A percentile compares a stretch with the other conserved stretches of the same genome.
Conservation (phyloP, 768 basidiomycete genomes). For the Russula emetica region DNA sequence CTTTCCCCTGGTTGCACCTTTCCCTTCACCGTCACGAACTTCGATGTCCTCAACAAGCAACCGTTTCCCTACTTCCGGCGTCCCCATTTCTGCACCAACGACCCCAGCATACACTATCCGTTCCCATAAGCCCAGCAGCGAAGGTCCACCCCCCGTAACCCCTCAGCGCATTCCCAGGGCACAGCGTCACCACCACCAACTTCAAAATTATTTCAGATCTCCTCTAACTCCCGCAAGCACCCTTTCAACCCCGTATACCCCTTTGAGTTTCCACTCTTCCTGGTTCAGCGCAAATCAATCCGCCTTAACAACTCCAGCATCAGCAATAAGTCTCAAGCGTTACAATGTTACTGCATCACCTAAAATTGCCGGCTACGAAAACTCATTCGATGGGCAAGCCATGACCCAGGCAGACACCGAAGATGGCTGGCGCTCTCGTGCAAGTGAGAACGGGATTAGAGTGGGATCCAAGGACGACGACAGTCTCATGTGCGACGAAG, state of each 20-base stretch:
- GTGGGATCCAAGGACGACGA: slow-evolving; percentile 45
- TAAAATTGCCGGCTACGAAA: slow-evolving; percentile 38
- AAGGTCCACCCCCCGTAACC: slow-evolving; percentile 48
- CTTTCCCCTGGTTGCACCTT: slow-evolving; percentile 18
- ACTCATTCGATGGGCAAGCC: slow-evolving; percentile 33
- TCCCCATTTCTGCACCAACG: slow-evolving; percentile 44
- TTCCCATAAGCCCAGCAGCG: slow-evolving; percentile 34
- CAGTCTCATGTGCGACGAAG: slow-evolving; percentile 47
- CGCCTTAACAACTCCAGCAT: slow-evolving; percentile 60
- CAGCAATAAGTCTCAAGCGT: slow-evolving; percentile 40
- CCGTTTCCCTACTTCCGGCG: slow-evolving; percentile 24
- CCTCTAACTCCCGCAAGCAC: slow-evolving; percentile 56
- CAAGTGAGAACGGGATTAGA: slow-evolving; percentile 67
- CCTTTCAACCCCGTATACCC: slow-evolving; percentile 57
- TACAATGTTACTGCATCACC: slow-evolving; percentile 44
- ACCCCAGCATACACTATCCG: slow-evolving; percentile 41
- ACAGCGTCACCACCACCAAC: slow-evolving; percentile 39
- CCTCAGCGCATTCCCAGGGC: slow-evolving; percentile 56
- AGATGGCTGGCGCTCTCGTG: slow-evolving; percentile 67
- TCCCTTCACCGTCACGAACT: slow-evolving; percentile 20
- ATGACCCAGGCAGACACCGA: slow-evolving; percentile 56
- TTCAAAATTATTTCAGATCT: slow-evolving; percentile 41
- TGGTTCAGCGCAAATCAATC: slow-evolving; percentile 44
- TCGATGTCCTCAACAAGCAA: slow-evolving; percentile 25
- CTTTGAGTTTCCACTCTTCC: slow-evolving; percentile 62